Conservation (phyloP, 768 basidiomycete species). For the Macrolepiota fuliginosa region DNA sequence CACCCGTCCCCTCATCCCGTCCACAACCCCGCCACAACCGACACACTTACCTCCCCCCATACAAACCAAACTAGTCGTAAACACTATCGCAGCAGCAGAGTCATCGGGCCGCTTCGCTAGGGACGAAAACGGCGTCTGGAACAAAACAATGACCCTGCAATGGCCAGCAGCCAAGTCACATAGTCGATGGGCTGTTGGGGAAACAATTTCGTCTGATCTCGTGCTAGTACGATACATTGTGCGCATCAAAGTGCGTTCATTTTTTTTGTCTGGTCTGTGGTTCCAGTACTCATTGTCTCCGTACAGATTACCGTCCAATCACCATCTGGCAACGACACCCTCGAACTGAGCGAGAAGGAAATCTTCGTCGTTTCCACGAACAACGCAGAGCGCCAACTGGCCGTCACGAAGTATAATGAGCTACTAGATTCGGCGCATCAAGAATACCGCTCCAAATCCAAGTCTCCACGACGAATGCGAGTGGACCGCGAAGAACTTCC, state of each 20-base stretch:
- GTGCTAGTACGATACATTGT: constrained; percentile 69
- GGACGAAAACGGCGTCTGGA: constrained; percentile 58
- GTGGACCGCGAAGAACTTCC: constrained; percentile 29
- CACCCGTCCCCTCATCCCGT: constrained; percentile 14
- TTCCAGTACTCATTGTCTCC: not conserved
- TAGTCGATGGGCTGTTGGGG: constrained; percentile 77
- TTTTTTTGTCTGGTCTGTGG: not conserved
- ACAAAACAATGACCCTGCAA: constrained; percentile 63
- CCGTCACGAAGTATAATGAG: constrained; percentile 58
- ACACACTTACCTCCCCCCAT: constrained; percentile 18
- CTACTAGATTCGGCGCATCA: constrained; percentile 22
- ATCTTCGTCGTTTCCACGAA: constrained; percentile 67
- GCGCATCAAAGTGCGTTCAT: constrained; percentile 54
- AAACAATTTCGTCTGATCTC: constrained; percentile 66
- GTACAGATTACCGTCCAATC: constrained; percentile 48
- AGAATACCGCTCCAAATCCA: constrained; percentile 48
- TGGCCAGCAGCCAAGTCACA: constrained; percentile 70
- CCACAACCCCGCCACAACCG: constrained; percentile 18
- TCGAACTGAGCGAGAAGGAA: constrained; percentile 71
- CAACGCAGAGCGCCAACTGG: constrained; percentile 64
- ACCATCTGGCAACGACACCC: constrained; percentile 57
- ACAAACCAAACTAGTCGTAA: constrained; percentile 42
- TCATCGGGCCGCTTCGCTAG: constrained; percentile 55
- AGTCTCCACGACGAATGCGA: constrained; percentile 49
- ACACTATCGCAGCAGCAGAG: constrained; percentile 56